Evolutionary conservation across 352 stramenopile genomes (phyloP), one percentile per base, ranked within the genome.

Genomic region (Pythium aquatile): DNA sequence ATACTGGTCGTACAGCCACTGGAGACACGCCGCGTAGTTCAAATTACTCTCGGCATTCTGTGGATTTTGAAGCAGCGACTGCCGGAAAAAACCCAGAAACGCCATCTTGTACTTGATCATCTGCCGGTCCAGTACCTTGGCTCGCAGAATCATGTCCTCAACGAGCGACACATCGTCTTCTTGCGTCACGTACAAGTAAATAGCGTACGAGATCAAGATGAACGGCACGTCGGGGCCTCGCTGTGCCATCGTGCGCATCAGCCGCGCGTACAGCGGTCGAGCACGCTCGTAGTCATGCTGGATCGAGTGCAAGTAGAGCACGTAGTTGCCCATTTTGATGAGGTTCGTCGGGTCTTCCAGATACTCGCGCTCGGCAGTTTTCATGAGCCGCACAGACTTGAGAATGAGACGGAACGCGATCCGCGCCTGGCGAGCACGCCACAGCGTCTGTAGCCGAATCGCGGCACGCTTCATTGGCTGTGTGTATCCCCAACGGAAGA

Each of bases 241-340:
- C 30, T 85, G 73, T 3, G 78, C 75, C 87, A 96, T 96, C n/a
- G 79, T 83, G 3, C 84, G 77, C 73, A 91, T 73, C 7, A 94
- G 63, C 14, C 77, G 70, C 2, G 67, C 76, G 48, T 93, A 96
- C 17, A 96, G 49, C 1, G 81, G 83, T 13, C 85, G 60, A 10
- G 87, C 87, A 14, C 84, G 83, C 14, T 91, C 85, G 66, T 94
- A 94, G 49, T 94, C 87, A 48, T 93, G 81, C 30, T 66, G 49
- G 40, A 94, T 81, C 6, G 84, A 80, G 66, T 94, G 85, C 20
- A 96, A 58, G 29, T 81, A 96, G 17, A 96, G 59, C 63, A 87
- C 78, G 60, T 93, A 96, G 65, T 96, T 96, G 69, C 80, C 82
- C 68, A 94, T 85, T 55, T 85, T 86, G 2, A 79, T 75, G 13